A percentile compares a stretch with the other conserved stretches of the same genome.
Evolutionary conservation across 2,329 filamentous ascomycete species (phyloP).

Genomic region (Talaromyces sp.): DNA sequence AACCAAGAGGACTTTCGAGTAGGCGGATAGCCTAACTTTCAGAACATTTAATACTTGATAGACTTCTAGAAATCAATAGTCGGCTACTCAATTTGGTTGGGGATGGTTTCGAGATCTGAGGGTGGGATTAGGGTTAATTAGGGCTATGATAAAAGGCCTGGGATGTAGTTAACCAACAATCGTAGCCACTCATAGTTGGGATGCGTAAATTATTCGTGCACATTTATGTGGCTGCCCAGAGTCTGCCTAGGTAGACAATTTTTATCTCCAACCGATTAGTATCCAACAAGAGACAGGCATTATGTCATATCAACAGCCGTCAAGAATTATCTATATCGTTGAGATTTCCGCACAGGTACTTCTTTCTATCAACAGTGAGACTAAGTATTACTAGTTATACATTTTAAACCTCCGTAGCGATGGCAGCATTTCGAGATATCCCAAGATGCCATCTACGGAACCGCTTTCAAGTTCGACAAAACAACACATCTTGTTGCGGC

Average conservation of each 20-base stretch:
- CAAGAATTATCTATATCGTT: background rate
- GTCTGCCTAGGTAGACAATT: background rate
- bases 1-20: background rate
- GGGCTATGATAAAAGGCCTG: background rate
- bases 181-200: too few species aligned
- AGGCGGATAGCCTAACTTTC: background rate
- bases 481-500: background rate
- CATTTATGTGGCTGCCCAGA: background rate
- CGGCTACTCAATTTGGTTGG: background rate
- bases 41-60: background rate
- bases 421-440: background rate
- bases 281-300: background rate
- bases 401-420: background rate
- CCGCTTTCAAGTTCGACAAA: slow-evolving; percentile 16
- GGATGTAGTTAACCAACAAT: background rate
- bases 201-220: background rate
- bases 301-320: background rate
- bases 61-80: background rate
- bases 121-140: background rate
- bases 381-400: background rate
- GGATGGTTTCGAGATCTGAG: background rate
- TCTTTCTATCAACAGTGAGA: background rate
- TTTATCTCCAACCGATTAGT: background rate
- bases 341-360: background rate
- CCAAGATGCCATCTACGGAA: slow-evolving; percentile 9